Evolutionary conservation across 2,329 filamentous ascomycete genomes (phyloP).

Genomic region (Diaporthe sp.): DNA sequence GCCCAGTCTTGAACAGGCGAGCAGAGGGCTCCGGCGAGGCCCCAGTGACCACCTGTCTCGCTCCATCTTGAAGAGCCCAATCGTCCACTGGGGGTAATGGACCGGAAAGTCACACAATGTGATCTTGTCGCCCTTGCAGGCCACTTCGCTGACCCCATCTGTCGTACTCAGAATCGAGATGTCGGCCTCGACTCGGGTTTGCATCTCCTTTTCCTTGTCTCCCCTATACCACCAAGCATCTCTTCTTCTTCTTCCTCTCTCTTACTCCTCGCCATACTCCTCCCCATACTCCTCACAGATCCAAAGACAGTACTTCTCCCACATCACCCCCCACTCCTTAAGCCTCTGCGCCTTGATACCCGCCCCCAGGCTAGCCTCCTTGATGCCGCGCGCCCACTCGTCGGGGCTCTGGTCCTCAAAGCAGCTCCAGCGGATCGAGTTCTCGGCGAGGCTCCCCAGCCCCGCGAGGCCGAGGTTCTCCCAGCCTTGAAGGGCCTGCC

Average conservation of each 20-base stretch:
- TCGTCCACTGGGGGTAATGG: background rate
- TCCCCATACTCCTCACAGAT: conserved; percentile 80
- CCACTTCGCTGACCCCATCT: background rate
- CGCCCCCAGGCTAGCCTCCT: conserved; percentile 76
- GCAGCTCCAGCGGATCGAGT: conserved; percentile 89
- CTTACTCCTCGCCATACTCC: conserved; percentile 63
- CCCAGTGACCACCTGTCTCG: background rate
- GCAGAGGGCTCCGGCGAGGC: too few relatives aligned
- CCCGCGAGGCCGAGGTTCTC: conserved; percentile 91
- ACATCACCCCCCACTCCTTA: conserved; percentile 82
- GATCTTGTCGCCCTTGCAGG: background rate
- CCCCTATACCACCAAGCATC: background rate
- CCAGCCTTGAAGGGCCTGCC: conserved; percentile 92
- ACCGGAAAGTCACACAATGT: background rate
- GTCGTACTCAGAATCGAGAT: background rate
- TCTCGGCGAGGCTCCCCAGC: conserved; percentile 88
- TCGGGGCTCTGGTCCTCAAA: conserved; percentile 82
- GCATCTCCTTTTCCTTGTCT: background rate
- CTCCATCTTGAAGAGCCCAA: background rate
- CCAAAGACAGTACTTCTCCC: conserved; percentile 94
- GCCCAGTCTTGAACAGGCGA: background rate
- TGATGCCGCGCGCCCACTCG: conserved; percentile 79
- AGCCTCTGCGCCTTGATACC: conserved; percentile 78
- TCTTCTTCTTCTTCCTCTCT: conserved; percentile 30
- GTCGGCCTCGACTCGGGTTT: background rate